These are phyloP conservation scores for Auxenochlorella protothecoides DNA, from an alignment of 139 green algal species.

Conservation along the genomic window DNA sequence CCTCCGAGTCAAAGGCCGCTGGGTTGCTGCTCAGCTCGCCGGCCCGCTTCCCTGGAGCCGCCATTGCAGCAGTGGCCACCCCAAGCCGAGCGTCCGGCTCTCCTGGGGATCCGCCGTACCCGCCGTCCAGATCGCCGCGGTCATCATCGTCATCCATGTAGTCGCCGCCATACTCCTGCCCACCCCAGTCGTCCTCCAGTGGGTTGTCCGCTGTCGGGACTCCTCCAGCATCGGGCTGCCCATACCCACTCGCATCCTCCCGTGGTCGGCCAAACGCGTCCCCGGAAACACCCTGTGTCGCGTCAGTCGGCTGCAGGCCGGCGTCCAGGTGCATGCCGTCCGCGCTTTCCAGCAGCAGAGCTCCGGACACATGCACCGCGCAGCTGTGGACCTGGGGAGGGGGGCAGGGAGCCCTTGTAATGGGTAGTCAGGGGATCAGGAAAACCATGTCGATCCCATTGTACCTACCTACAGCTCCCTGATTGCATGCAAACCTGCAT, in stretches of 20 bases:
- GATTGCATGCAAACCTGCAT: no score
- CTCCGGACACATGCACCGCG: conserved; percentile 60
- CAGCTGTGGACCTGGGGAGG: conserved; percentile 40
- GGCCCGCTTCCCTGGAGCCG: no score
- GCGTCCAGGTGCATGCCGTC: conserved; percentile 52
- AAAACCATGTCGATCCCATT: not conserved
- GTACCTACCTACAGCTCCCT: not conserved
- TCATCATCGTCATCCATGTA: conserved; percentile 17
- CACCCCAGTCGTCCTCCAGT: no score
- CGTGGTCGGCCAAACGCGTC: no score
- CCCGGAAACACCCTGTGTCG: not conserved
- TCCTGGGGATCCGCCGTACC: no score
- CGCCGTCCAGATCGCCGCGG: conserved; percentile 6
- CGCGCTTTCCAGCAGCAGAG: conserved; percentile 59
- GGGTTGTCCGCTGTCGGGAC: no score
- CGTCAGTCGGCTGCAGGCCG: conserved; percentile 10
- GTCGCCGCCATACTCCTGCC: not conserved
- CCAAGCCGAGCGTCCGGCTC: no score
- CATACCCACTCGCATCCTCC: no score
- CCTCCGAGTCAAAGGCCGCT: not conserved
- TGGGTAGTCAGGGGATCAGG: not conserved
- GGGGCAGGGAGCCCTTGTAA: not conserved
- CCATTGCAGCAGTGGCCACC: not conserved
- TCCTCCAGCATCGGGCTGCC: not conserved
- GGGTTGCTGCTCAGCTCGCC: no score